These are phyloP conservation scores for Vicia villosa DNA, from an alignment of 306 rosid genomes.

Conservation along the genomic window DNA sequence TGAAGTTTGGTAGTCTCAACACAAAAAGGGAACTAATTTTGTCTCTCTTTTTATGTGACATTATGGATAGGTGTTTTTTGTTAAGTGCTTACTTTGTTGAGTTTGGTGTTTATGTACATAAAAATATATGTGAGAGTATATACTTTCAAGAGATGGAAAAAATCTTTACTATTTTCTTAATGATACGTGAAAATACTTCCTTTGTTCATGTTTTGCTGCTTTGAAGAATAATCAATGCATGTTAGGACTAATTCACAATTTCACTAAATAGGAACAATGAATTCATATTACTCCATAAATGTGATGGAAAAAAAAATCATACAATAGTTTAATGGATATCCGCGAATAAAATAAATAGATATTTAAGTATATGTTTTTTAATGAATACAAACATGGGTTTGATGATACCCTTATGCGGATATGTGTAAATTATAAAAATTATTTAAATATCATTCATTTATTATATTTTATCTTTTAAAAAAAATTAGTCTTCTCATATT, in stretches of 20 bases:
- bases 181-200: not conserved
- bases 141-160: conserved; percentile 48
- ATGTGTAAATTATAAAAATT: too few species aligned
- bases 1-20: conserved; percentile 38
- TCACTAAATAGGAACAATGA: not conserved
- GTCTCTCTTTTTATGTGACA: conserved; percentile 38
- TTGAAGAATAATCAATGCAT: not conserved
- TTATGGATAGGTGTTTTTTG: conserved; percentile 41
- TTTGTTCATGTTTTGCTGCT: not conserved
- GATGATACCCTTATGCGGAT: too few species aligned
- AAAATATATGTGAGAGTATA: conserved; percentile 39
- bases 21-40: conserved; percentile 48
- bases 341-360: too few species aligned
- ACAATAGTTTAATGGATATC: too few species aligned
- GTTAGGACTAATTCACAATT: not conserved
- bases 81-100: conserved; percentile 46
- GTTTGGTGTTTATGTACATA: conserved; percentile 55
- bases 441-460: too few species aligned
- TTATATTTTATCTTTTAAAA: too few species aligned
- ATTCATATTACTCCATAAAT: too few species aligned
- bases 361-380: too few species aligned
- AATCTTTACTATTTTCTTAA: conserved; percentile 21
- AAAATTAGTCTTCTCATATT: too few species aligned
- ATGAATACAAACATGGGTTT: too few species aligned
- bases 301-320: too few species aligned